These are phyloP conservation scores for Pulveroboletus sp. DNA, from an alignment of 768 basidiomycete genomes.

Conservation along the genomic window DNA sequence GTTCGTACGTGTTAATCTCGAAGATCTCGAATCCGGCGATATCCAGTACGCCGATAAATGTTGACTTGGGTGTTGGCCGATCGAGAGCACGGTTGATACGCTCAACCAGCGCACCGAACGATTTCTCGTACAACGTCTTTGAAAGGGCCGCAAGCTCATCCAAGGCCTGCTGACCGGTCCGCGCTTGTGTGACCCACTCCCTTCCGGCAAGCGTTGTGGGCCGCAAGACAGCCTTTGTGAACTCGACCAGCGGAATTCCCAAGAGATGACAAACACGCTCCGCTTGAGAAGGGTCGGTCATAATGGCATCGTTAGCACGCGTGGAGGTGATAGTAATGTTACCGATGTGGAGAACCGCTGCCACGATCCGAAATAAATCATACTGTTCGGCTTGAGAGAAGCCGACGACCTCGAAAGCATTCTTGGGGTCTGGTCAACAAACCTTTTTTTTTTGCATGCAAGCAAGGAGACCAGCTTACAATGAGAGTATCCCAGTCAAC, in stretches of 20 bases:
- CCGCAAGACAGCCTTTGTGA: slow-evolving; percentile 81
- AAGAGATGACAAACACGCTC: slow-evolving; percentile 88
- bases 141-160: slow-evolving; percentile 89
- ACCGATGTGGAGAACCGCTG: slow-evolving; percentile 91
- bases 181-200: slow-evolving; percentile 94
- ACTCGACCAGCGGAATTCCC: slow-evolving; percentile 82
- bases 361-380: slow-evolving; percentile 90
- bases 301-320: slow-evolving; percentile 71
- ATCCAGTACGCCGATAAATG: slow-evolving; percentile 97
- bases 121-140: slow-evolving; percentile 97
- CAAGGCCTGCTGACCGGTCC: slow-evolving; percentile 80
- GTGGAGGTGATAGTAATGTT: slow-evolving; percentile 82
- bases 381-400: slow-evolving; percentile 81
- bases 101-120: slow-evolving; percentile 90
- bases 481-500: slow-evolving; percentile 82
- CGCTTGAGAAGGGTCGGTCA: slow-evolving; percentile 80
- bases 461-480: slow-evolving; percentile 35
- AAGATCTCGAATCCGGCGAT: slow-evolving; percentile 99
- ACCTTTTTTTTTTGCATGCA: neutral
- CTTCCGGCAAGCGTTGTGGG: slow-evolving; percentile 91
- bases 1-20: slow-evolving; percentile 92
- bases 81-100: slow-evolving; percentile 93
- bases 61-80: slow-evolving; percentile 84
- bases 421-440: slow-evolving; percentile 36
- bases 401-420: slow-evolving; percentile 84